Conservation (phyloP, 352 stramenopile genomes). For the Globisporangium lucens region DNA sequence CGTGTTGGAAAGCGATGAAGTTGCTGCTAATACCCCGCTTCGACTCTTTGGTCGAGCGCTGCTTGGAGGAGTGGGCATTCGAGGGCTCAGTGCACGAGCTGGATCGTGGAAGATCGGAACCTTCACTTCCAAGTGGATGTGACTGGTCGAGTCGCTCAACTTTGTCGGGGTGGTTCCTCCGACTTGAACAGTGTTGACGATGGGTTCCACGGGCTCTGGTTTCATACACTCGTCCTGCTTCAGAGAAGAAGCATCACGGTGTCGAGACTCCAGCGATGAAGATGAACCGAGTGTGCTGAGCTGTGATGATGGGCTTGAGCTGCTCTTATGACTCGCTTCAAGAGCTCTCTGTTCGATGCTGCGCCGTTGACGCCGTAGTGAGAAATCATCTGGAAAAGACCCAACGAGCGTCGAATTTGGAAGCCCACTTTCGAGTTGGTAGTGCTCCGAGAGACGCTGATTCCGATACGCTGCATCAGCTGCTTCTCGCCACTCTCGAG, state of each 20-base stretch:
- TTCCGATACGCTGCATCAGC: conserved; percentile 26
- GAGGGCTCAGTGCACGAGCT: background rate
- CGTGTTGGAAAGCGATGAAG: background rate
- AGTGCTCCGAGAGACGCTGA: conserved; percentile 41
- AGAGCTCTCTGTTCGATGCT: background rate
- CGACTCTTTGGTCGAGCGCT: background rate
- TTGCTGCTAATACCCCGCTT: background rate
- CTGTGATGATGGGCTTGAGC: background rate
- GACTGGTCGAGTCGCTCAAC: conserved; percentile 4
- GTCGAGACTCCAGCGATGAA: too few species aligned
- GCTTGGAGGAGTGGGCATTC: conserved; percentile 10
- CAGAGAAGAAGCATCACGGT: background rate
- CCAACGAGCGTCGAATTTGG: conserved; percentile 25
- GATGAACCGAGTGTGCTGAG: background rate
- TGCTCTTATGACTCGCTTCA: background rate
- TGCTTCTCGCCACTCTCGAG: background rate
- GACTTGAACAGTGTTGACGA: background rate
- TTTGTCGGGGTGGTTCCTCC: background rate
- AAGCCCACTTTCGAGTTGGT: conserved; percentile 27
- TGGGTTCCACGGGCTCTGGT: background rate
- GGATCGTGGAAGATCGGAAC: conserved; percentile 7
- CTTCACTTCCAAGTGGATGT: conserved; percentile 13
- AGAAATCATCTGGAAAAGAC: conserved; percentile 37
- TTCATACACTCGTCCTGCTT: conserved; percentile 10
- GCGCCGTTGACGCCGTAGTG: background rate